These are phyloP conservation scores for Solanum medicagineum DNA, from an alignment of 257 asterid species.

Conservation along the genomic window DNA sequence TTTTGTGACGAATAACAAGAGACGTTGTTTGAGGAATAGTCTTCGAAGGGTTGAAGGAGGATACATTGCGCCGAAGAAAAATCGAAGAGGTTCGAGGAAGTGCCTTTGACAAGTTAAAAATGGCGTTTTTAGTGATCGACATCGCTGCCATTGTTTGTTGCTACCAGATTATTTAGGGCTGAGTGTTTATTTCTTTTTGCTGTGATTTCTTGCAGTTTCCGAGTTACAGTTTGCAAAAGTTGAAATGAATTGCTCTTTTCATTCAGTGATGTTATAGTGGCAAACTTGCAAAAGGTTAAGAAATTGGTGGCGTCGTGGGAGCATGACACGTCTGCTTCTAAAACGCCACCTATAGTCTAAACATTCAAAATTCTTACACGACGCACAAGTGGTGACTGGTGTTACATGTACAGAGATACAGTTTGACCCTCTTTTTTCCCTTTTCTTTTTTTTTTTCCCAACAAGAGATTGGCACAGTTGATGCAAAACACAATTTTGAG, in stretches of 20 bases:
- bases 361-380: neutral
- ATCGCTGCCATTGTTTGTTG: constrained; percentile 45
- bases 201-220: neutral
- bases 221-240: neutral
- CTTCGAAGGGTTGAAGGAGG: constrained; percentile 23
- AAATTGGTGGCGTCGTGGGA: neutral
- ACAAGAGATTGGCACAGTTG: neutral
- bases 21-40: constrained; percentile 21
- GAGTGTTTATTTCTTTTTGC: neutral
- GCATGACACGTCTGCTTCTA: neutral
- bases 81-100: constrained; percentile 20
- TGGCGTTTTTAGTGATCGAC: constrained; percentile 18
- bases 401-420: neutral
- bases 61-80: neutral
- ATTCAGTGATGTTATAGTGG: neutral
- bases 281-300: neutral
- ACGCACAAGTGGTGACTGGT: neutral
- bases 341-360: neutral
- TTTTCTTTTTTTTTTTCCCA: no score
- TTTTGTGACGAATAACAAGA: constrained; percentile 16
- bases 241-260: neutral
- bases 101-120: constrained; percentile 31
- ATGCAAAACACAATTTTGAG: neutral
- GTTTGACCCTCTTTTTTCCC: neutral
- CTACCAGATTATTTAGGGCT: neutral